Evolutionary conservation across 192 early-diverging fungal genomes (phyloP).

Genomic region (Rhizophlyctis rosea): DNA sequence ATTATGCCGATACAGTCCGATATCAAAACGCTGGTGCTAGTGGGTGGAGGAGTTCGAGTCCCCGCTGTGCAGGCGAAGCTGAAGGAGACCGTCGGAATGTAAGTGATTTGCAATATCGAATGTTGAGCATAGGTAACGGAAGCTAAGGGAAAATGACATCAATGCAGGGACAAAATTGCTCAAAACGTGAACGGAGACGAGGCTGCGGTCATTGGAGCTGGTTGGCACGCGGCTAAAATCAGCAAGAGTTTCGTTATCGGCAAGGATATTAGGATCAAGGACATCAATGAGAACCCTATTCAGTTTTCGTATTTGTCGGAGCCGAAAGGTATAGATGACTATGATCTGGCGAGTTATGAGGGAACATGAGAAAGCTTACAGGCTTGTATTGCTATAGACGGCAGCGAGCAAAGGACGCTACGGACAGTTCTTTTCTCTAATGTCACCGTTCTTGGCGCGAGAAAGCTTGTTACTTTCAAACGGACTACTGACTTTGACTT

Average conservation of each 20-base stretch:
- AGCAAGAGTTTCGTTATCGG: slow-evolving; percentile 82
- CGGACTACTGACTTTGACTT: slow-evolving; percentile 78
- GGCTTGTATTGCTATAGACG: background rate
- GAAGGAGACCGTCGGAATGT: slow-evolving; percentile 65
- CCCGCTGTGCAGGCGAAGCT: slow-evolving; percentile 80
- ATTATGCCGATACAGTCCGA: too few species aligned
- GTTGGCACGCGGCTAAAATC: slow-evolving; percentile 79
- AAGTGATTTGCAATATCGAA: slow-evolving; percentile 23
- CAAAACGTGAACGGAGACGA: slow-evolving; percentile 96
- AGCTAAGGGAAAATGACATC: background rate
- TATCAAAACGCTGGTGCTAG: slow-evolving; percentile 85
- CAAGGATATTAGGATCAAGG: slow-evolving; percentile 81
- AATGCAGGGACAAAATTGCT: slow-evolving; percentile 72
- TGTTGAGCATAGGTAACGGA: background rate
- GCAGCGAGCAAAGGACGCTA: slow-evolving; percentile 17
- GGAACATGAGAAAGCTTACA: background rate
- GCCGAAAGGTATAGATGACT: slow-evolving; percentile 21
- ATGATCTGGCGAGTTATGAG: background rate
- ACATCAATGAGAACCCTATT: slow-evolving; percentile 67
- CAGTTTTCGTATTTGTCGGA: slow-evolving; percentile 59
- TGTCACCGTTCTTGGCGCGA: slow-evolving; percentile 68
- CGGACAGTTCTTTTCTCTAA: slow-evolving; percentile 60
- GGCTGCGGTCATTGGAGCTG: slow-evolving; percentile 88
- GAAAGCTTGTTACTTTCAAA: slow-evolving; percentile 84
- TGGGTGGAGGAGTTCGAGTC: slow-evolving; percentile 88